Evolutionary conservation across 768 basidiomycete genomes (phyloP).

Genomic region (Agrocybe chaxingu): DNA sequence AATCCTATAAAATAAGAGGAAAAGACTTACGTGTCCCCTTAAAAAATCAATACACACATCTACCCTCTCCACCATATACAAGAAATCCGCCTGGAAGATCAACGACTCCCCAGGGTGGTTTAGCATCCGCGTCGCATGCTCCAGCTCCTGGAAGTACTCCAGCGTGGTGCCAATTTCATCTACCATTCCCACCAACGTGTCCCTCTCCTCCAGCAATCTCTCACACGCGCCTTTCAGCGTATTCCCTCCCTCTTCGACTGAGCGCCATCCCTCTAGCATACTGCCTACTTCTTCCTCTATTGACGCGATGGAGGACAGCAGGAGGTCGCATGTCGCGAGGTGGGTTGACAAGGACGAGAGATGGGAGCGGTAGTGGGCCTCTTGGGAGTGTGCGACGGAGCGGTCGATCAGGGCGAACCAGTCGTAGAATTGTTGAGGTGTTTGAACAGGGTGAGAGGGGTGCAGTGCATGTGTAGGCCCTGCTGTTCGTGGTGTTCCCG

Average conservation of each 20-base stretch:
- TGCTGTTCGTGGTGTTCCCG: constrained; percentile 34
- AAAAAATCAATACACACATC: constrained; percentile 94
- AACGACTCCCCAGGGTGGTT: constrained; percentile 92
- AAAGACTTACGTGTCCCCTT: constrained; percentile 68
- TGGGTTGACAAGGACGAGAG: constrained; percentile 74
- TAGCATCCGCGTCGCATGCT: constrained; percentile 88
- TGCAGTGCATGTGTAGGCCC: constrained; percentile 52
- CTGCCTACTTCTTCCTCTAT: constrained; percentile 71
- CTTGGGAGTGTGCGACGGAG: constrained; percentile 90
- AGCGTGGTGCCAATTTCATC: constrained; percentile 80
- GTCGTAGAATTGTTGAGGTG: constrained; percentile 95
- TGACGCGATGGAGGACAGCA: constrained; percentile 70
- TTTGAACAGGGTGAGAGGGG: constrained; percentile 76
- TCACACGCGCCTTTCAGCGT: constrained; percentile 92
- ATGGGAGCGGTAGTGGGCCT: constrained; percentile 87
- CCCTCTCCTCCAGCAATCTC: constrained; percentile 83
- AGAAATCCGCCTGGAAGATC: constrained; percentile 86
- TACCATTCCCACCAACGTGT: constrained; percentile 70
- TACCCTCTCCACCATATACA: constrained; percentile 94
- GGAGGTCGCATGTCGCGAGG: constrained; percentile 69
- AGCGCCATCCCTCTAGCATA: constrained; percentile 83
- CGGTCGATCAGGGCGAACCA: constrained; percentile 91
- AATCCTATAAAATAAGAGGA: background rate
- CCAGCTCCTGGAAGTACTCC: constrained; percentile 94
- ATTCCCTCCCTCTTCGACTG: constrained; percentile 91